phyloP scores from a whole-genome alignment of 2,329 filamentous ascomycete genomes.

The Fusarium keratoplasticum region DNA sequence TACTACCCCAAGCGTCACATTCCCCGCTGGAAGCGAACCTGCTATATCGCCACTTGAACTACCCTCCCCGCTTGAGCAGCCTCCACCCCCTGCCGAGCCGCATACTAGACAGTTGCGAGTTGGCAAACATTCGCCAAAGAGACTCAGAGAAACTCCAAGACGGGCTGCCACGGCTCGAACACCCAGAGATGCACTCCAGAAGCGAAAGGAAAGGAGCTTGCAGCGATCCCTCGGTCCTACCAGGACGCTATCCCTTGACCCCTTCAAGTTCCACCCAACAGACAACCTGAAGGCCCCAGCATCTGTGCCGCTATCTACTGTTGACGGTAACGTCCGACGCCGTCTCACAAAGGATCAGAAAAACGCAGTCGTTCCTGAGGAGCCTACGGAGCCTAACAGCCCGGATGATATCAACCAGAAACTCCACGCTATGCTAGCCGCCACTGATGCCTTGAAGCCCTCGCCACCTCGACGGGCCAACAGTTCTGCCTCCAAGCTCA shows the following conservation, averaged over 20 bases:
- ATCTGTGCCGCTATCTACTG: slow-evolving; percentile 18
- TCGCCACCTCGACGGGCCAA: slow-evolving; percentile 18
- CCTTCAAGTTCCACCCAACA: slow-evolving; percentile 37
- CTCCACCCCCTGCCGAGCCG: background rate
- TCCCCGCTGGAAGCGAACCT: background rate
- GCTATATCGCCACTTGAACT: slow-evolving; percentile 19
- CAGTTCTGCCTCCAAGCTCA: slow-evolving; percentile 39
- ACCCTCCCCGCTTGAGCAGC: slow-evolving; percentile 21
- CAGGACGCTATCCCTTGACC: slow-evolving; percentile 25
- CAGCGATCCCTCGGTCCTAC: slow-evolving; percentile 27
- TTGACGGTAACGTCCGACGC: slow-evolving; percentile 27
- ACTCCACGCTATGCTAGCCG: slow-evolving; percentile 51
- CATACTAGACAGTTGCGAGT: slow-evolving; percentile 13
- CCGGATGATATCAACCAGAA: slow-evolving; percentile 50
- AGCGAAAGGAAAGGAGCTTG: slow-evolving; percentile 22
- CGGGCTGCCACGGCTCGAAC: slow-evolving; percentile 25
- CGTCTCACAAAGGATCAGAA: background rate
- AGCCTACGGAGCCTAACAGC: slow-evolving; percentile 8
- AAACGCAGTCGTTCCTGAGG: background rate
- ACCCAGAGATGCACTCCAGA: slow-evolving; percentile 19
- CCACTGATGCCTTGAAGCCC: slow-evolving; percentile 50
- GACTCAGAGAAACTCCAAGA: slow-evolving; percentile 12
- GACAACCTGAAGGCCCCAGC: slow-evolving; percentile 7
- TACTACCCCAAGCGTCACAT: background rate
- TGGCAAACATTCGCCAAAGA: slow-evolving; percentile 24